Evolutionary conservation across 768 basidiomycete genomes (phyloP).

Genomic region (Stropharia rugosoannulata): DNA sequence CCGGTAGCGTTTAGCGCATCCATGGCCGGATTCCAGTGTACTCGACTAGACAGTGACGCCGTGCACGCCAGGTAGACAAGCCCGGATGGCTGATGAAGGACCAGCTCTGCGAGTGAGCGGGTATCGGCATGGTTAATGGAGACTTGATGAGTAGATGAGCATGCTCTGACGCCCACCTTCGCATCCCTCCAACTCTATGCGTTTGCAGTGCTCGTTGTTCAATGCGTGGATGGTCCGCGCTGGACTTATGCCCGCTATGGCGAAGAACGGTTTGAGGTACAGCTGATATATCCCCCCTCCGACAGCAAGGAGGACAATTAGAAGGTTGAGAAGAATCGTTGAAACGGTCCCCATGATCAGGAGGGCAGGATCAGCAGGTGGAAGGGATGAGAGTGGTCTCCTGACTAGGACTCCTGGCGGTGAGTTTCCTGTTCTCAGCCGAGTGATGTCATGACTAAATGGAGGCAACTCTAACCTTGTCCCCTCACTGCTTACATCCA

Average conservation of each 20-base stretch:
- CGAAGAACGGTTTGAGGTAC: slow-evolving; percentile 44
- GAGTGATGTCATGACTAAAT: no score
- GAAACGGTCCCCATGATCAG: no score
- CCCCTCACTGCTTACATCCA: no score
- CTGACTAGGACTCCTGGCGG: no score
- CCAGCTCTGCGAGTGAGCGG: slow-evolving; percentile 40
- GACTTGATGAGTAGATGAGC: slow-evolving; percentile 3
- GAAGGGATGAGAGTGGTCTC: no score
- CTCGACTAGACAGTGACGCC: slow-evolving; percentile 37
- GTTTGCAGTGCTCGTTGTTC: slow-evolving; percentile 49
- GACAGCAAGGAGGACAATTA: slow-evolving; percentile 34
- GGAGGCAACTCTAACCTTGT: no score
- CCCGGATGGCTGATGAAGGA: slow-evolving; percentile 56
- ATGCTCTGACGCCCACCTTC: slow-evolving; percentile 44
- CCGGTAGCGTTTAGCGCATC: slow-evolving; percentile 33
- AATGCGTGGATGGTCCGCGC: slow-evolving; percentile 43
- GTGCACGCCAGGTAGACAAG: slow-evolving; percentile 65
- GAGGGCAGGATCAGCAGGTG: no score
- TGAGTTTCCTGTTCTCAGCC: no score
- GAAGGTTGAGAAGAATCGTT: not conserved
- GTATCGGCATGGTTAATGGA: not conserved
- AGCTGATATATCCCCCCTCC: slow-evolving; percentile 47
- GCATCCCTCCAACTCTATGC: slow-evolving; percentile 59
- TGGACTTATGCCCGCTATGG: slow-evolving; percentile 32
- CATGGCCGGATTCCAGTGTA: slow-evolving; percentile 51